Base-by-base conservation (phyloP, 345 rosid genomes). In the Sisymbrium irio region DNA sequence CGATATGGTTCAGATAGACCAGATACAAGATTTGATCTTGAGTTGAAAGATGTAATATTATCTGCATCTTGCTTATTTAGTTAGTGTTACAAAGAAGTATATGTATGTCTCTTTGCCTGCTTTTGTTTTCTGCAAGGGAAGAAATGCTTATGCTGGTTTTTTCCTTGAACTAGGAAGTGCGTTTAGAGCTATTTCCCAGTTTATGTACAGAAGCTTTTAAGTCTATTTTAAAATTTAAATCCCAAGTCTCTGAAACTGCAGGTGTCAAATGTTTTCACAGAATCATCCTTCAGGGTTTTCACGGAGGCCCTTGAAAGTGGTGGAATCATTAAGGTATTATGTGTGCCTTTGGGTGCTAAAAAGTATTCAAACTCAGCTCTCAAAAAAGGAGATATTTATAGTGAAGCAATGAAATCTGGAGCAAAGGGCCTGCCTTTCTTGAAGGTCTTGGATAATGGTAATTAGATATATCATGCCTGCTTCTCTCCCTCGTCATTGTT, bases 361-460 rank as follows among this genome's bases (percentile, higher is more conserved):
- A 74, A 28, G 36, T 92, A 86, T 79, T 95, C 97, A 47, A 95
- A 86, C 71, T 86, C 97, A 14, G 86, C 92, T 76, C 94, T 95
- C 42, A 95, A 92, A 82, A 95, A 95, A 83, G 99, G 99, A 77
- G 92, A 92, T 73, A 36, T 95, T 62, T 86, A 85, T 78, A 84
- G 55, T 45, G 91, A 92, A 84, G 97, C 97, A 46, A 73, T 89
- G n/a, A 88, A 87, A 78, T 90, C 99, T 25, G 99, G 97, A 78
- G 97, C 97, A 49, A 95, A 87, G 83, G 99, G 99, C 53, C 82
- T 95, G 57, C 97, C 97, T 59, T 95, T 91, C 81, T 83, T 95
- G 70, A 95, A 92, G 86, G 90, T 92, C 75, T 76, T 82, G 80
- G 97, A 90, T 82, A 78, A 85, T 84, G 97, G 99, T 95, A 88